phyloP scores from a whole-genome alignment of 257 asterid species.

The Striga asiatica region DNA sequence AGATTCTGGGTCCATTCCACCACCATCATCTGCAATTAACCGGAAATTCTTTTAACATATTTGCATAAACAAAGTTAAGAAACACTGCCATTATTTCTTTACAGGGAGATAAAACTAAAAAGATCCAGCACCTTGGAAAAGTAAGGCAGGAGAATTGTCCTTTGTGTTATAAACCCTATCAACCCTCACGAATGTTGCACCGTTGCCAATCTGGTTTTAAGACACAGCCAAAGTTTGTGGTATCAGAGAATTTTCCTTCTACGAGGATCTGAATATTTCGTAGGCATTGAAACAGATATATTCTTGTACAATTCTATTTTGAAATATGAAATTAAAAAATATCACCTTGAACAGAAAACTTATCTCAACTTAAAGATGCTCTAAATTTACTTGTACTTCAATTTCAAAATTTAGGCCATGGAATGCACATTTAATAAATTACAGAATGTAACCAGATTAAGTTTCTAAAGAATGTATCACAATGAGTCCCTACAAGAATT shows the following conservation, averaged over 20 bases:
- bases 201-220: conserved; percentile 41
- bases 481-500: too few relatives aligned
- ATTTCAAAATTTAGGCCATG: neutral
- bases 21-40: conserved; percentile 66
- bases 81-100: conserved; percentile 10
- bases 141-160: conserved; percentile 83
- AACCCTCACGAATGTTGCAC: conserved; percentile 79
- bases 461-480: too few relatives aligned
- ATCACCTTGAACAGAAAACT: neutral
- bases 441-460: neutral
- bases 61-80: conserved; percentile 8
- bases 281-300: neutral
- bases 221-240: conserved; percentile 1
- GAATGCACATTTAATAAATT: neutral
- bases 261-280: too few relatives aligned
- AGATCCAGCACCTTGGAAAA: conserved; percentile 59
- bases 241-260: neutral
- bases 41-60: conserved; percentile 5
- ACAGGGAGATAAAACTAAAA: conserved; percentile 8
- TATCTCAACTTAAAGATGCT: neutral
- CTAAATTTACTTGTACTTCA: neutral
- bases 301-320: neutral
- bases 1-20: conserved; percentile 83
- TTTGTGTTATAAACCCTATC: conserved; percentile 54
- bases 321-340: neutral